Evolutionary conservation across 306 rosid species (phyloP), one percentile per base, ranked within the genome.

Genomic region (Acacia acuminata): DNA sequence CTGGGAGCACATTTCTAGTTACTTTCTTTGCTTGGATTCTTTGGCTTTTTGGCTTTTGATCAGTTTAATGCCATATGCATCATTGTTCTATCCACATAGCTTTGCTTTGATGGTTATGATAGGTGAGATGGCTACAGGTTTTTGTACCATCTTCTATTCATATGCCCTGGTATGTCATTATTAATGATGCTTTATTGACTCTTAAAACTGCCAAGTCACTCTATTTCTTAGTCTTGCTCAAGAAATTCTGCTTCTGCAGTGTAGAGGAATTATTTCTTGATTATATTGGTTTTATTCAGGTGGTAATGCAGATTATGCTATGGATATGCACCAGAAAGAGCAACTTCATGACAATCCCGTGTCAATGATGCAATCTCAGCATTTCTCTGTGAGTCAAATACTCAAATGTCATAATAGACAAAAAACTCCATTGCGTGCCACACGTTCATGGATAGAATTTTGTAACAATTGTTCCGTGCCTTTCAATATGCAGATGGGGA

Each of bases 261-360:
- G 60, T 63, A 45, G 73, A 75, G 48, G 61, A 42, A 55, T 64
- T 75, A 22, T 71, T 71, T 22, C 63, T 82, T 92, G 82, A 87
- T 24, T 77, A 47, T 79, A 43, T 74, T 79, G 60, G 69, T 82
- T 82, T 79, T 84, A 64, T 76, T 76, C 90, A 92, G 98, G 98
- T 86, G 97, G 90, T 82, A 89, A 83, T 87, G 86, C 94, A 79
- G 99, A 94, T 85, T 94, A 83, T 89, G 79, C 87, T 2, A 90
- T 96, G 94, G 97, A 96, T 83, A 92, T 96, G 94, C 97, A 95
- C 88, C 99, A 94, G 89, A 96, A 92, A 88, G 99, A 96, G 45
- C 99, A 96, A 83, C 96, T 91, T 76, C 99, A 92, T 73, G 99
- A 96, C 81, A 96, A 87, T 82, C 72, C 96, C 13, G 82, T 90